Percentiles rank a stretch among this genome's conserved stretches.
Evolutionary conservation across 2,329 filamentous ascomycete species (phyloP).

Genomic region (Fusarium virguliforme): DNA sequence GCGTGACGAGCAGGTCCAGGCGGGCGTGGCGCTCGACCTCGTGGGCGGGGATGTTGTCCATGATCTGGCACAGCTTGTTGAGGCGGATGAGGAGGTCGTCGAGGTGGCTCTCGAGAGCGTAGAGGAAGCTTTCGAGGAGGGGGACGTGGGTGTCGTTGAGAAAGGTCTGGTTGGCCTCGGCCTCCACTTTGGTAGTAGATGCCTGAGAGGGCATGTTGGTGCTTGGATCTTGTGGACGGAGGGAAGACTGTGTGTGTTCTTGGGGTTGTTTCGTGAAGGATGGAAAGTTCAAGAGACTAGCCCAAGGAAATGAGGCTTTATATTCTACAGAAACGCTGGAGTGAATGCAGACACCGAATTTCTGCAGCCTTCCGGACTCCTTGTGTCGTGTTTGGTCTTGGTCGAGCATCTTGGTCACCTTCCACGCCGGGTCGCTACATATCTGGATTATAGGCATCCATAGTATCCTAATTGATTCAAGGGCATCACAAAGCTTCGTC

Average conservation of each 20-base stretch:
- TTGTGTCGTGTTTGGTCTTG: neutral
- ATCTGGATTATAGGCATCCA: neutral
- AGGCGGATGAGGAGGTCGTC: slow-evolving; percentile 19
- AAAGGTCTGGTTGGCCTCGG: neutral
- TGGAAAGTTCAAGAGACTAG: neutral
- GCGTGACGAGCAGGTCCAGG: slow-evolving; percentile 5
- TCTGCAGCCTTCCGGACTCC: neutral
- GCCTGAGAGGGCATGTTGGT: neutral
- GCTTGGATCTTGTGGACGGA: neutral
- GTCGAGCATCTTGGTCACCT: neutral
- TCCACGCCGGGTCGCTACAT: neutral
- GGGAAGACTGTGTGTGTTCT: neutral
- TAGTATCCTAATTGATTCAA: neutral
- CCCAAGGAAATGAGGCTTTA: neutral
- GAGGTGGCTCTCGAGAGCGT: neutral
- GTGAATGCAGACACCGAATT: neutral
- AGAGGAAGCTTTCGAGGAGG: slow-evolving; percentile 19
- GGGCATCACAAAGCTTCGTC: neutral
- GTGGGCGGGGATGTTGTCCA: slow-evolving; percentile 6
- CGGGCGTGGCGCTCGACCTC: neutral
- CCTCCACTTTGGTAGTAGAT: neutral
- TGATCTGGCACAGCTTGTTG: slow-evolving; percentile 20
- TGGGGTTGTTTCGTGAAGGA: neutral
- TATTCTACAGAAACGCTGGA: neutral
- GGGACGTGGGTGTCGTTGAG: neutral